These are phyloP conservation scores for Coprinopsis cinerea DNA, from an alignment of 768 basidiomycete genomes.

Conservation along the genomic window DNA sequence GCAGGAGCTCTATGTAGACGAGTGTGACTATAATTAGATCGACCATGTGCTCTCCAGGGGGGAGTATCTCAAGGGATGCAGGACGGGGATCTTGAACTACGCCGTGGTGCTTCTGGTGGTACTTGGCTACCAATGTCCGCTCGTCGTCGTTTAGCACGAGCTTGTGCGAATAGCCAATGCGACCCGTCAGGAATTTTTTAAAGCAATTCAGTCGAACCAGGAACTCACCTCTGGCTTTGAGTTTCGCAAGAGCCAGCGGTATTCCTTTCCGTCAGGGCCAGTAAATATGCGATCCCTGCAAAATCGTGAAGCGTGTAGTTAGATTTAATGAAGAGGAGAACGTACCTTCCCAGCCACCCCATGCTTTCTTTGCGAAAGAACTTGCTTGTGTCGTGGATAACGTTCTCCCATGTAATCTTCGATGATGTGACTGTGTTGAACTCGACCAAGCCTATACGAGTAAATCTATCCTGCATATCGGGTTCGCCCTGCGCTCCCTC, in stretches of 20 bases:
- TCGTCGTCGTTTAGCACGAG: neutral
- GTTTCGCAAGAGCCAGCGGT: constrained; percentile 25
- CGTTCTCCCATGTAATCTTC: constrained; percentile 10
- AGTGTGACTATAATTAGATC: constrained; percentile 29
- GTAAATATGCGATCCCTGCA: constrained; percentile 11
- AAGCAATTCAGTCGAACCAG: too few species aligned
- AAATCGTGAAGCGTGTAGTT: neutral
- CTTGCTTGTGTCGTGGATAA: neutral
- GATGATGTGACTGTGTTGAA: constrained; percentile 11
- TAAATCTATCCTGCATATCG: constrained; percentile 10
- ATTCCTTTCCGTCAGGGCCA: constrained; percentile 19
- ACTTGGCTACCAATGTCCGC: too few species aligned
- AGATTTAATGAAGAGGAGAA: neutral
- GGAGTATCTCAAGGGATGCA: constrained; percentile 23
- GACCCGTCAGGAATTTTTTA: neutral
- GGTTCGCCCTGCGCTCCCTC: neutral
- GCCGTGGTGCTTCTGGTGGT: constrained; percentile 7
- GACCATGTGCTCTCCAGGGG: constrained; percentile 20
- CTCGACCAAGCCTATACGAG: constrained; percentile 13
- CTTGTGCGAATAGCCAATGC: neutral
- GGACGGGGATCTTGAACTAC: constrained; percentile 11
- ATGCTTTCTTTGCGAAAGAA: constrained; percentile 19
- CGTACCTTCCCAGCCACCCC: constrained; percentile 12
- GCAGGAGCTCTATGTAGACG: constrained; percentile 23
- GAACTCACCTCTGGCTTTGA: constrained; percentile 16